A percentile compares a stretch with the other conserved stretches of the same genome.
Conservation (phyloP, 2,329 filamentous ascomycete species). For the Juglanconis oblonga region DNA sequence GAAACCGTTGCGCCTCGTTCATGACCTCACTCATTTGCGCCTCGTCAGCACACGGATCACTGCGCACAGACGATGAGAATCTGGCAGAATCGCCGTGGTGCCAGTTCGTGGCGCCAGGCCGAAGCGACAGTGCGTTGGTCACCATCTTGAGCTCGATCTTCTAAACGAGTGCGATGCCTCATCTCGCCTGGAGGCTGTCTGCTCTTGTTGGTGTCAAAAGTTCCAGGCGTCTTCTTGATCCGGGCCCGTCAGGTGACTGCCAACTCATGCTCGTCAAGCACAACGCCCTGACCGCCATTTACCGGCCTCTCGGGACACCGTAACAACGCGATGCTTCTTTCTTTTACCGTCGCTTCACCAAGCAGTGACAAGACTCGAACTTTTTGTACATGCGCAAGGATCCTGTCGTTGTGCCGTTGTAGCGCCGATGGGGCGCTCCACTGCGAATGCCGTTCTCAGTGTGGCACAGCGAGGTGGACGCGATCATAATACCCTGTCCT, state of each 20-base stretch:
- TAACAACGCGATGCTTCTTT: neutral
- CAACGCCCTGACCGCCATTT: slow-evolving; percentile 4
- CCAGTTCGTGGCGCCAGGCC: neutral
- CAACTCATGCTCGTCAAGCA: slow-evolving; percentile 1
- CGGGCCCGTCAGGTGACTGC: neutral
- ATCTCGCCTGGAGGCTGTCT: neutral
- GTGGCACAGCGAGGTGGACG: too few species aligned
- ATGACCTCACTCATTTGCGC: neutral
- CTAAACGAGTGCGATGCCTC: neutral
- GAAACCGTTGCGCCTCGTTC: neutral
- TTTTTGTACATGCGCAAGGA: neutral
- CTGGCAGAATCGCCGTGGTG: too few species aligned
- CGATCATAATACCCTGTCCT: too few species aligned
- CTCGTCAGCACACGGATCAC: neutral
- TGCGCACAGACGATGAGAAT: neutral
- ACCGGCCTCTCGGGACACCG: neutral
- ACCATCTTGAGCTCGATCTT: neutral
- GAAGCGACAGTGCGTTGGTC: neutral
- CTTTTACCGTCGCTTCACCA: neutral
- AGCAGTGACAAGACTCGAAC: neutral
- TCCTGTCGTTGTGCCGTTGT: neutral
- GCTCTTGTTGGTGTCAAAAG: neutral
- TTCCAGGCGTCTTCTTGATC: neutral
- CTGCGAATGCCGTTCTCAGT: neutral
- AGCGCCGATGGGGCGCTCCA: neutral